Evolutionary conservation across 129 eudicot species (phyloP), one percentile per base, ranked within the genome.

Genomic region (Erigeron canadensis): DNA sequence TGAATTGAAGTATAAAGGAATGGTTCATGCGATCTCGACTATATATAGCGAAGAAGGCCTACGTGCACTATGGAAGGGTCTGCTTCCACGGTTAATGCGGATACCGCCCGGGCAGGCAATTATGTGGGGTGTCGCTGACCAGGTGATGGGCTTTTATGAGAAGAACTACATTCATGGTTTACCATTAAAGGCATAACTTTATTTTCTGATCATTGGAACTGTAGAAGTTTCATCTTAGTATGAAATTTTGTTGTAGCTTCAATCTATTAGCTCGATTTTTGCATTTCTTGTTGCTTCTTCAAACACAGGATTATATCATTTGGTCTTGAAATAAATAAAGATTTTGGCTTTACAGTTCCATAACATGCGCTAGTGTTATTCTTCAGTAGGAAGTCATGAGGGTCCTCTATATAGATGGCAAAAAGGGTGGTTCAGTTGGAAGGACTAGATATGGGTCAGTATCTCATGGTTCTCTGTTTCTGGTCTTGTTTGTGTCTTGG

Each of bases 71-170:
- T 93, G 98, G 98, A 93, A 86, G 80, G 96, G 98, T 51, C 63
- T 94, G 54, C 61, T 94, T 74, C 98, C 98, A 23, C 75, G 98
- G 69, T 86, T 94, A 15, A 89, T 94, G 98, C 82, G 96, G 73
- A 94, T 94, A 56, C 96, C 96, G 2, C 98, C 98, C 0, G 98
- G 98, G 6, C 98, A 89, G 80, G 98, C 98, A 10, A 94, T 94
- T 22, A 82, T 94, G 95, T 94, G 98, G 96, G 95, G 90, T 7
- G 96, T 94, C 48, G 95, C 98, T 77, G 96, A 94, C 78, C 98
- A 94, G 75, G 84, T 89, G 10, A 89, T 75, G 6, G 95, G 98
- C 0, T 78, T 89, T 8, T 94, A 94, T 23, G 96, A 94, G 90
- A 87, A 73, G 76, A 87, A 78, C 63, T 85, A 83, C 55, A 8